Evolutionary conservation across 768 basidiomycete genomes (phyloP).

Genomic region (Sistotremastrum niveocremeum): DNA sequence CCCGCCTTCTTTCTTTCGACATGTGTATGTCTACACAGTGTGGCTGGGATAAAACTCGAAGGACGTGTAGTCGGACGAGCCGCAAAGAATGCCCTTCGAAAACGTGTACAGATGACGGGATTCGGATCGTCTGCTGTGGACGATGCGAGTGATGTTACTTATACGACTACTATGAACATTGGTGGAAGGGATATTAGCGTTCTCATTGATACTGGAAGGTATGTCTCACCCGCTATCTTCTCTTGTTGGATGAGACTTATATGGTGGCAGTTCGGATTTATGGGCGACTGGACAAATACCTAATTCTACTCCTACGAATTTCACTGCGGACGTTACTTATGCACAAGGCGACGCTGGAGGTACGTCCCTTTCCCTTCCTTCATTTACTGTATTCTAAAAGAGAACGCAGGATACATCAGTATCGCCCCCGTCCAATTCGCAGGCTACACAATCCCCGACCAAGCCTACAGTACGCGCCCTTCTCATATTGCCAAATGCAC

Average conservation of each 20-base stretch:
- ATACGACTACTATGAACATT: conserved; percentile 28
- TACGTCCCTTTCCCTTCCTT: conserved; percentile 11
- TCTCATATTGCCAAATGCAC: too few relatives aligned
- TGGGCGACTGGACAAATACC: conserved; percentile 39
- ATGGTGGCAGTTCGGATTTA: conserved; percentile 40
- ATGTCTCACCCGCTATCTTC: conserved; percentile 1
- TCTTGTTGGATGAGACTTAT: not conserved
- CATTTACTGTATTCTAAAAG: not conserved
- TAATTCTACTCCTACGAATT: conserved; percentile 24
- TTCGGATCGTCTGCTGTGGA: too few relatives aligned
- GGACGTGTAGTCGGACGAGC: too few relatives aligned
- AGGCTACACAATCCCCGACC: too few relatives aligned
- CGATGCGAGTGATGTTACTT: conserved; percentile 16
- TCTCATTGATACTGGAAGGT: conserved; percentile 36
- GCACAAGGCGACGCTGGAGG: conserved; percentile 41
- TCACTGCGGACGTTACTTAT: conserved; percentile 31
- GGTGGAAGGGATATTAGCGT: conserved; percentile 21
- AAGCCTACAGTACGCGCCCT: too few relatives aligned
- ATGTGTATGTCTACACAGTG: too few relatives aligned
- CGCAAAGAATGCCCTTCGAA: too few relatives aligned
- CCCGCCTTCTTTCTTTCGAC: too few relatives aligned
- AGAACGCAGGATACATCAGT: not conserved
- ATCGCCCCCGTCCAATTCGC: too few relatives aligned
- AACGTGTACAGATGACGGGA: too few relatives aligned
- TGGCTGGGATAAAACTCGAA: too few relatives aligned